Base-by-base conservation (phyloP, 2,329 filamentous ascomycete species). In the Hypoxylon sp. region DNA sequence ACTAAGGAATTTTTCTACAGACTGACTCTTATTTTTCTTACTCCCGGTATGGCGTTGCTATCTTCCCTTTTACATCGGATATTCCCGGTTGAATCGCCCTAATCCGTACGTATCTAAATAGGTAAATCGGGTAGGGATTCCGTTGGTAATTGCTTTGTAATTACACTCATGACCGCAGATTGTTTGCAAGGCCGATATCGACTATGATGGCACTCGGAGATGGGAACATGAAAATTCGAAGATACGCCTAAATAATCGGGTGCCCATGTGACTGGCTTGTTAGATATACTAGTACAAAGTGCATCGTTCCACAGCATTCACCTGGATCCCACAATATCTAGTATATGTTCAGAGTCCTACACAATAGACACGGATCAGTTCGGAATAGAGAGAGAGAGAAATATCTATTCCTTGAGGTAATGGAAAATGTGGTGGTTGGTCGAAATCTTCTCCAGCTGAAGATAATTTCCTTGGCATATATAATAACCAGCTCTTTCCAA, bases 81-180 rank as follows among this genome's bases (percentile, higher is more conserved):
- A n/a, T 64, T 63, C 28, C 30, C 67, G 67, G 63, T 52, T 51
- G 46, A 43, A 61, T 67, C 41, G 52, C 13, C 34, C 67, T 19
- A 56, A 53, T 48, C 32, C 21, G 17, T 49, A 46, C 34, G 32
- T 6, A 25, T 32, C 25, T 30, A 19, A 11, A 30, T 32, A 13
- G 32, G 17, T 43, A 21, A 21, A 21, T 43, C 46, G 10, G 59
- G 51, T n/a, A 59, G 49, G 32, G 36, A 60, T 66, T 60, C 25
- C 49, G 63, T 66, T 68, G 53, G 62, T 66, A 66, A 65, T 51
- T 60, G 55, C 50, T 63, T 66, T 58, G 59, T 68, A 63, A 66
- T 63, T 57, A 23, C 36, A 46, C 2, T 6, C 28, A 6, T 36
- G 10, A 23, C 21, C 19, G 25, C 45, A 38, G 19, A 32, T 50